Percentiles rank a stretch among this genome's conserved stretches.
Evolutionary conservation across 371 early-diverging fungal genomes (phyloP).

Genomic region (Phascolomyces articulosus): DNA sequence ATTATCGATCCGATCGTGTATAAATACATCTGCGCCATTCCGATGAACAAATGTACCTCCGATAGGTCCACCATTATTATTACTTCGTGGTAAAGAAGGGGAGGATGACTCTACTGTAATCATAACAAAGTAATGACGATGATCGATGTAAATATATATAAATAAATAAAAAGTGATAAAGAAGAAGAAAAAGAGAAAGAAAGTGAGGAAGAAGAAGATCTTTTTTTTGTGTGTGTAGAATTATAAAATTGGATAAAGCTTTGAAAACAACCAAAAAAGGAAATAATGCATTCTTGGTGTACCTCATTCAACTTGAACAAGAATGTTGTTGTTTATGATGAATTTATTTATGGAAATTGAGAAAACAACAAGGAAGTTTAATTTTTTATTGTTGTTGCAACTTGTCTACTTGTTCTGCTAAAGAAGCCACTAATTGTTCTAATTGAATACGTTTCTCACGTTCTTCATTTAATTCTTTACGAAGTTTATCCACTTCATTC

Average conservation of each 20-base stretch:
- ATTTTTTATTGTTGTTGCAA: constrained; percentile 20
- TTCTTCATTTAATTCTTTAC: constrained; percentile 58
- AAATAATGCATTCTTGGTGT: constrained; percentile 17
- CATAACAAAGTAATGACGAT: constrained; percentile 17
- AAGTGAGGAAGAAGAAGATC: constrained; percentile 1
- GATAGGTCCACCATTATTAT: neutral
- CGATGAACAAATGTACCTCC: constrained; percentile 54
- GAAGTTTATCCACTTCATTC: constrained; percentile 58
- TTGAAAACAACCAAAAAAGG: constrained; percentile 24
- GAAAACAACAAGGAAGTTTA: no score
- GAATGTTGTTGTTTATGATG: constrained; percentile 7
- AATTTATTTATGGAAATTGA: no score
- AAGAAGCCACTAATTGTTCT: constrained; percentile 46
- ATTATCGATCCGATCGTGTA: constrained; percentile 39
- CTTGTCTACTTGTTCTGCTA: constrained; percentile 39
- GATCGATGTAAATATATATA: no score
- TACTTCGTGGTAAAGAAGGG: constrained; percentile 1
- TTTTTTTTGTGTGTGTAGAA: neutral
- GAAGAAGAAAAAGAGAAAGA: constrained; percentile 3
- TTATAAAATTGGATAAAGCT: neutral
- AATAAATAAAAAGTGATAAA: neutral
- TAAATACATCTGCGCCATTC: constrained; percentile 48
- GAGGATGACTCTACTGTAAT: constrained; percentile 12
- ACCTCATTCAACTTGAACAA: neutral
- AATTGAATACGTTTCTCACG: constrained; percentile 50